Conservation (phyloP, 768 basidiomycete genomes). For the Boletus reticuloceps region DNA sequence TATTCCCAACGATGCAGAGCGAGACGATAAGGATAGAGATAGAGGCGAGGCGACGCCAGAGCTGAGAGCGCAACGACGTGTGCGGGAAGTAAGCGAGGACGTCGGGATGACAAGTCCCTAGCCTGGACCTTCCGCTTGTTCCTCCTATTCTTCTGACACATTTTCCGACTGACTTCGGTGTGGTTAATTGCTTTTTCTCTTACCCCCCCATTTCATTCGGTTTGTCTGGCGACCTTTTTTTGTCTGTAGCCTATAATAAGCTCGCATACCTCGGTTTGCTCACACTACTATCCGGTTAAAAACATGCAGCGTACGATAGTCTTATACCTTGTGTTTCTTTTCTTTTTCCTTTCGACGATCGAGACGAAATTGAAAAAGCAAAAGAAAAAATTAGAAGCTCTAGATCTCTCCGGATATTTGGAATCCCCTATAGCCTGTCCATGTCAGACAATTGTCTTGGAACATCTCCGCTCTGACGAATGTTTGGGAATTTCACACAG, state of each 20-base stretch:
- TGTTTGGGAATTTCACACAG: too few relatives aligned
- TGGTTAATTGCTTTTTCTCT: neutral
- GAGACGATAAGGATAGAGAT: conserved; percentile 26
- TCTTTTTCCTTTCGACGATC: neutral
- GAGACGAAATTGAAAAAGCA: neutral
- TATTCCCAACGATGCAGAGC: conserved; percentile 8
- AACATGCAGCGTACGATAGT: conserved; percentile 25
- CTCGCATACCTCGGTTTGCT: conserved; percentile 24
- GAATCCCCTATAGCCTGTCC: too few relatives aligned
- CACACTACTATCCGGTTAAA: conserved; percentile 15
- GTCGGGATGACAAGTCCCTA: conserved; percentile 32
- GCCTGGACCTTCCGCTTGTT: neutral
- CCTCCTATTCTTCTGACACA: neutral
- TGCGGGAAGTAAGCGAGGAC: conserved; percentile 31
- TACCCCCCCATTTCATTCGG: neutral
- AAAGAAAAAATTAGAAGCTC: conserved; percentile 4
- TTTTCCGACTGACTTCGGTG: neutral
- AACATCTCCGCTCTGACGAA: too few relatives aligned
- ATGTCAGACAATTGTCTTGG: too few relatives aligned
- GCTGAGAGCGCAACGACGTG: conserved; percentile 27
- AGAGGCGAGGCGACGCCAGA: conserved; percentile 34
- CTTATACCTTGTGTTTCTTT: conserved; percentile 27
- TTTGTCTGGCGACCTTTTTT: conserved; percentile 13
- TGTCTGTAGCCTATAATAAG: conserved; percentile 25
- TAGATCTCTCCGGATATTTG: neutral